Base-by-base conservation (phyloP, 2,329 filamentous ascomycete genomes). In the Sordariomycetes sp. region DNA sequence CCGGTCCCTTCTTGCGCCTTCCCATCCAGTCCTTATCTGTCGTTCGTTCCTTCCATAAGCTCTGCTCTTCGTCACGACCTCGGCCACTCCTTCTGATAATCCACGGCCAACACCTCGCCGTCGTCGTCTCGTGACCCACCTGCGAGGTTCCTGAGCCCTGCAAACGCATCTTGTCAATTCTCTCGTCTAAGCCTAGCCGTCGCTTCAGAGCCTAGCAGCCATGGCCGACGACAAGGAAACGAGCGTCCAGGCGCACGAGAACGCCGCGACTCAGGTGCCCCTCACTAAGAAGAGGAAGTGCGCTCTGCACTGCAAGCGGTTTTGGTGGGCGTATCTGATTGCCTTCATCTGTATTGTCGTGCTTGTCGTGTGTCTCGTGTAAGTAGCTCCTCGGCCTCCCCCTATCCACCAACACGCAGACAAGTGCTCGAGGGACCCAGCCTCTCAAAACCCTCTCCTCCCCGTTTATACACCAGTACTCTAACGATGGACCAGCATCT, bases 241-340 rank as follows among this genome's bases (percentile, higher is more conserved):
- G 53, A 32, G 28, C 28, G 62, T 67, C 58, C 62, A 64, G 28
- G 68, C 72, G 65, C 63, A 64, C 45, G 72, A 76, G 63, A 61
- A 62, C 55, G 64, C 62, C 54, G 60, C 65, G 54, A 62, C 62
- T 51, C 64, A 63, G 20, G 55, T 64, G 56, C 28, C 28, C 28
- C 28, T 32, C 28, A 32, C 28, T 8, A 74, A 72, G 65, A 72
- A 68, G 61, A 68, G 71, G 59, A 66, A 66, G 34, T 70, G 71
- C 61, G 69, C 69, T 57, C 69, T 73, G 53, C 78, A 82, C 65
- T 77, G 76, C 66, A 74, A 69, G 64, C 74, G 71, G 62, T 84
- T 78, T 63, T 86, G 82, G 83, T 86, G 82, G 82, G 63, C 75
- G 61, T 75, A 83, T 62, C 66, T 84, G 59, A 69, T 85, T 59